Evolutionary conservation across 352 stramenopile genomes (phyloP).

Genomic region (Globisporangium abappressorium): DNA sequence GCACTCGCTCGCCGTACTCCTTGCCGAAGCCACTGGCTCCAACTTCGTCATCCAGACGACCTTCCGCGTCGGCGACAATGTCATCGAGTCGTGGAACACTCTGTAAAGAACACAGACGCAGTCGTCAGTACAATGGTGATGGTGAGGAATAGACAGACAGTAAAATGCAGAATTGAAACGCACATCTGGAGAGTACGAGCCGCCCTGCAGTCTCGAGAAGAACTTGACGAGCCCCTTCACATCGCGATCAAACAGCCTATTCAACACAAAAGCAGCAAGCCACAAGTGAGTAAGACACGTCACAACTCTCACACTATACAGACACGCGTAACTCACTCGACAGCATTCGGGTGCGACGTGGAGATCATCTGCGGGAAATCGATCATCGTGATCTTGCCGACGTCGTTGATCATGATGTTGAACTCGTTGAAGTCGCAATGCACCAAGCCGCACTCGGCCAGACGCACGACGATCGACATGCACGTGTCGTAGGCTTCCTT

Average conservation of each 20-base stretch:
- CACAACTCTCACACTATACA: neutral
- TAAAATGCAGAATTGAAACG: conserved; percentile 30
- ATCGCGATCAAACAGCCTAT: conserved; percentile 92
- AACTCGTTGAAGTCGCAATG: conserved; percentile 99
- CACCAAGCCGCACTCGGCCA: conserved; percentile 97
- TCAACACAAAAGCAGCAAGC: neutral
- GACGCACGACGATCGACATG: conserved; percentile 95
- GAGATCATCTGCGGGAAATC: conserved; percentile 99
- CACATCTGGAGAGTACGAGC: conserved; percentile 84
- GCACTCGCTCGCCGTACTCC: conserved; percentile 68
- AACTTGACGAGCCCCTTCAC: conserved; percentile 96
- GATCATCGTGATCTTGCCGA: conserved; percentile 97
- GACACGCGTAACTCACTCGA: conserved; percentile 70
- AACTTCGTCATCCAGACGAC: conserved; percentile 64
- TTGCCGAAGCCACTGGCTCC: conserved; percentile 80
- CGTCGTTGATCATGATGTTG: conserved; percentile 98
- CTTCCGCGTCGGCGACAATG: conserved; percentile 64
- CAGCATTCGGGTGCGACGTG: conserved; percentile 96
- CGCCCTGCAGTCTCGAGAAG: conserved; percentile 86
- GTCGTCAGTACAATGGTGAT: conserved; percentile 2
- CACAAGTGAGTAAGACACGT: neutral
- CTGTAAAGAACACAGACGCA: conserved; percentile 23
- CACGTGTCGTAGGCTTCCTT: conserved; percentile 94
- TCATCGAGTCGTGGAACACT: conserved; percentile 54
- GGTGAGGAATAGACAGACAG: conserved; percentile 19